These are phyloP conservation scores for Fusarium subglutinans DNA, from an alignment of 2,329 filamentous ascomycete genomes.

Conservation along the genomic window DNA sequence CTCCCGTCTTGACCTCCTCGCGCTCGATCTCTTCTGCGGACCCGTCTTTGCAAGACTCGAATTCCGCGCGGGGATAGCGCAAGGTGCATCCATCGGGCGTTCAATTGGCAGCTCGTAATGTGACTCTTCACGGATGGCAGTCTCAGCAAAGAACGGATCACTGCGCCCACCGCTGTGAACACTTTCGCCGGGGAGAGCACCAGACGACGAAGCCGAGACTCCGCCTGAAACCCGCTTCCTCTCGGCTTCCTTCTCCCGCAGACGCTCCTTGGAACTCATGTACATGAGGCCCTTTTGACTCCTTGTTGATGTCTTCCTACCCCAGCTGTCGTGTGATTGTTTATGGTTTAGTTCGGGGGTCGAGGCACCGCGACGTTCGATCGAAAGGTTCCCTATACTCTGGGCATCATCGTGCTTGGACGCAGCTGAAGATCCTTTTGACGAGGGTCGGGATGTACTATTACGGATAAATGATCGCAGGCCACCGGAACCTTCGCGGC, in stretches of 20 bases:
- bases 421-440: slow-evolving; percentile 62
- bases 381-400: slow-evolving; percentile 71
- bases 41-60: slow-evolving; percentile 72
- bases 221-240: slow-evolving; percentile 60
- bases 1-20: slow-evolving; percentile 60
- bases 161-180: slow-evolving; percentile 50
- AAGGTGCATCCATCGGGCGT: slow-evolving; percentile 50
- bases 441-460: slow-evolving; percentile 64
- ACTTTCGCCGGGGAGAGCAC: slow-evolving; percentile 51
- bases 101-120: slow-evolving; percentile 42
- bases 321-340: slow-evolving; percentile 70
- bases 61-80: slow-evolving; percentile 71
- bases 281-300: slow-evolving; percentile 72
- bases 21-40: slow-evolving; percentile 62
- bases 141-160: slow-evolving; percentile 63
- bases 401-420: slow-evolving; percentile 67
- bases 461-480: slow-evolving; percentile 69
- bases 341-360: slow-evolving; percentile 61
- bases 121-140: slow-evolving; percentile 66
- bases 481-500: slow-evolving; percentile 59
- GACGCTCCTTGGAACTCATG: slow-evolving; percentile 75
- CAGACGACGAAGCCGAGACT: slow-evolving; percentile 30
- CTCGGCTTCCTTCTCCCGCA: slow-evolving; percentile 70
- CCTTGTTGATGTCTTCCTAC: slow-evolving; percentile 62
- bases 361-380: slow-evolving; percentile 64